Evolutionary conservation across 495 filamentous ascomycete species (phyloP).

Genomic region (Penicillium lividum): DNA sequence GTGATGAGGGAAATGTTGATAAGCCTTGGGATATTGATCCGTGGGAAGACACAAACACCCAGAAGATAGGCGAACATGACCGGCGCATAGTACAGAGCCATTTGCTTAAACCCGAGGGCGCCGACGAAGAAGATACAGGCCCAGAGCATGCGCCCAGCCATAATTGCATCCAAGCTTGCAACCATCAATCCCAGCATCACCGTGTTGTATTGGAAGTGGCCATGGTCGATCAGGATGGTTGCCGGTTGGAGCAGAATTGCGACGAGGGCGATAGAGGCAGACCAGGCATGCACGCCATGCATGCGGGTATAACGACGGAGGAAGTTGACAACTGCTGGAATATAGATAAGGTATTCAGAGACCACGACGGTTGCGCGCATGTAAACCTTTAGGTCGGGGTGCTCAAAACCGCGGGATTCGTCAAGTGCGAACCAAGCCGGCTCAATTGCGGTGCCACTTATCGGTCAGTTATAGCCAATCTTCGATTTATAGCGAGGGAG

Average conservation of each 20-base stretch:
- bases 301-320: slow-evolving; percentile 73
- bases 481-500: neutral
- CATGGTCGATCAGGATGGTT: slow-evolving; percentile 91
- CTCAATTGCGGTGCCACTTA: slow-evolving; percentile 70
- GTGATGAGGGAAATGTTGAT: slow-evolving; percentile 74
- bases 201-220: slow-evolving; percentile 99
- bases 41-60: slow-evolving; percentile 77
- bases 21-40: slow-evolving; percentile 67
- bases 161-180: slow-evolving; percentile 82
- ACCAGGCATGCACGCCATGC: slow-evolving; percentile 72
- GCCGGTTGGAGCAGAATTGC: slow-evolving; percentile 91
- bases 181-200: slow-evolving; percentile 92
- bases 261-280: slow-evolving; percentile 77
- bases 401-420: slow-evolving; percentile 77
- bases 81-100: slow-evolving; percentile 96
- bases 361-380: slow-evolving; percentile 90
- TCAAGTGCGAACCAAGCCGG: slow-evolving; percentile 88
- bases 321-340: slow-evolving; percentile 83
- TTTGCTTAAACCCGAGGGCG: slow-evolving; percentile 94
- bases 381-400: slow-evolving; percentile 80
- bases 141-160: slow-evolving; percentile 84
- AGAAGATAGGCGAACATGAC: slow-evolving; percentile 89
- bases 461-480: slow-evolving; percentile 16
- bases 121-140: slow-evolving; percentile 91
- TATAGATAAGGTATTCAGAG: slow-evolving; percentile 86